Evolutionary conservation across 805 yeast genomes (phyloP).

Genomic region (Candida chauliodis): DNA sequence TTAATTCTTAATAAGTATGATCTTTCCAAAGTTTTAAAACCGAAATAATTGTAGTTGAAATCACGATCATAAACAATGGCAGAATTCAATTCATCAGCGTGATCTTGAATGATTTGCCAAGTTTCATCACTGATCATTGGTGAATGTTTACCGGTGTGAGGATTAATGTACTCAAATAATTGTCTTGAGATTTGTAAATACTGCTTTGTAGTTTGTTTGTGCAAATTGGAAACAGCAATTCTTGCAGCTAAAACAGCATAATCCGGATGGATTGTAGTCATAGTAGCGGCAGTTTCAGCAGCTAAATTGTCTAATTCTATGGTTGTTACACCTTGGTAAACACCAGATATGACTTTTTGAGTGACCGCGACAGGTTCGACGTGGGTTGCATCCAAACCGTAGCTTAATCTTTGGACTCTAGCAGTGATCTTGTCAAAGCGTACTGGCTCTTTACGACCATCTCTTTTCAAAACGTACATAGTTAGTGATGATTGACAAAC

Average conservation of each 20-base stretch:
- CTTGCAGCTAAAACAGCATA: conserved; percentile 94
- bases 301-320: conserved; percentile 67
- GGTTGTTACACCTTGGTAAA: conserved; percentile 95
- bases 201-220: conserved; percentile 87
- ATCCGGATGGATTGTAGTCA: conserved; percentile 98
- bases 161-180: conserved; percentile 75
- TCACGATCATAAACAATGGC: conserved; percentile 49
- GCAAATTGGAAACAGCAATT: conserved; percentile 89
- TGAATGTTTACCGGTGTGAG: conserved; percentile 61
- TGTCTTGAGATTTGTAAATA: conserved; percentile 75
- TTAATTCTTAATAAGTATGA: conserved; percentile 52
- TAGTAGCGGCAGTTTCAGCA: conserved; percentile 95
- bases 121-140: conserved; percentile 45
- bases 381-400: conserved; percentile 87
- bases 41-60: conserved; percentile 55
- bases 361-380: conserved; percentile 96
- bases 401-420: conserved; percentile 82
- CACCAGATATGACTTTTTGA: conserved; percentile 93
- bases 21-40: conserved; percentile 59
- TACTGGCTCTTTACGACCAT: conserved; percentile 92
- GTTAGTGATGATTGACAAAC: background rate
- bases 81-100: conserved; percentile 42
- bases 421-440: conserved; percentile 97
- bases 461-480: conserved; percentile 90
- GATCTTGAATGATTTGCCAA: conserved; percentile 32